Base-by-base conservation (phyloP, 495 filamentous ascomycete species). In the Daldinia childiae region DNA sequence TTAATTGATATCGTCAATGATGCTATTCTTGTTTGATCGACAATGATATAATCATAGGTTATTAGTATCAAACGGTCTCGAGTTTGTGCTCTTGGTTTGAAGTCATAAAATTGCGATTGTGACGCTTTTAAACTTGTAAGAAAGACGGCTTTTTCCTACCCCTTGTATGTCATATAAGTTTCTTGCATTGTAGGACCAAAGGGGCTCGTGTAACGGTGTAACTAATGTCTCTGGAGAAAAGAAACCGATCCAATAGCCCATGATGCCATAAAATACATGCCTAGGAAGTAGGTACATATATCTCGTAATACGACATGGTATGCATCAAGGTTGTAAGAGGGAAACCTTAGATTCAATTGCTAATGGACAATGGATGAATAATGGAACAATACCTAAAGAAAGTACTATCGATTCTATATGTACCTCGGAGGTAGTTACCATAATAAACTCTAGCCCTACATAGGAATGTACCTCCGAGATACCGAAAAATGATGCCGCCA, bases 21-120 rank as follows among this genome's bases (percentile, higher is more conserved):
- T 57, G 52, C 32, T 36, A 58, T 62, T 52, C 43, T 48, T 34
- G 58, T 66, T 48, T 60, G 69, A 67, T 72, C 64, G 48, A 15
- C 69, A 39, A 60, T 61, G 54, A 61, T 68, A 64, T 64, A 67
- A 58, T 66, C 51, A 41, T 67, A 45, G 55, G 39, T 39, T 26
- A n/a, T 57, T 45, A 26, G 32, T 27, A 26, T 38, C 50, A 8
- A 48, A 57, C 50, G 19, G 30, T 3, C 54, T 62, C 51, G 15
- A 51, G 27, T 32, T 32, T 9, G 26, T 1, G 12, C 50, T n/a
- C 4, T 54, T 54, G 14, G 26, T 54, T 48, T 48, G 43, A 48
- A 48, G 43, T 48, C 9, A 24, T 48, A 19, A 48, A 48, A 48
- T 48, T 24, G 19, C 19, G 17, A 24, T 48, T 21, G 19, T 48